phyloP scores from a whole-genome alignment of 331 rosid species.

The Cucumis variabilis region DNA sequence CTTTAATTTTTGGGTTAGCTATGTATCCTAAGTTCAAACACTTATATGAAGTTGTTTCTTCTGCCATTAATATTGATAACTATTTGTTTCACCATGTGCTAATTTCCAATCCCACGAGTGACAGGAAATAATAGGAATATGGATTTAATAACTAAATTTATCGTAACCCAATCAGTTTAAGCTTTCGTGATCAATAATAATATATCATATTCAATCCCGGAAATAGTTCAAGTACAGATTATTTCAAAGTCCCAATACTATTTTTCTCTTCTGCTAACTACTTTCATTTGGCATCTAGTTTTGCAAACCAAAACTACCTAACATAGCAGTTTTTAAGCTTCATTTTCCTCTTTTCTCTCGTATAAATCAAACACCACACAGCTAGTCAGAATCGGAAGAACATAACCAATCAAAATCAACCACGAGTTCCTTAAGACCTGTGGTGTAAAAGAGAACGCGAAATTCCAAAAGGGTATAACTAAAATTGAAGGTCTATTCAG shows the following conservation, averaged over 20 bases:
- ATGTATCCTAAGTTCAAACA: background rate
- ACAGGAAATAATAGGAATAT: background rate
- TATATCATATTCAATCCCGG: background rate
- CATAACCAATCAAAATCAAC: constrained; percentile 3
- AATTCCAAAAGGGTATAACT: background rate
- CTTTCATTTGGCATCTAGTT: background rate
- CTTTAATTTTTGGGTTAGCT: background rate
- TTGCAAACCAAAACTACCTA: background rate
- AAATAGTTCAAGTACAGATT: background rate
- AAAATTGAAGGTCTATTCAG: background rate
- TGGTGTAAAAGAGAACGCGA: background rate
- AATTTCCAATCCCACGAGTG: background rate
- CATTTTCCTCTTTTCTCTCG: background rate
- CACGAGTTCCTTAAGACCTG: background rate
- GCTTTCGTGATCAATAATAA: background rate
- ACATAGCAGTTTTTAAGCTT: background rate
- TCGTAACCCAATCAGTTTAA: background rate
- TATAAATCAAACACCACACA: background rate
- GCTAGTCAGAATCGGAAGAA: background rate
- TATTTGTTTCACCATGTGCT: background rate
- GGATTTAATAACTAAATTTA: background rate
- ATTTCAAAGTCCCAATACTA: background rate
- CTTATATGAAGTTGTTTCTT: background rate
- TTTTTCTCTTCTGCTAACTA: background rate
- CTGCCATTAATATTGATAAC: background rate